These are phyloP conservation scores for Pleoardoris graminearum DNA, from an alignment of 2,329 filamentous ascomycete genomes.

Conservation along the genomic window DNA sequence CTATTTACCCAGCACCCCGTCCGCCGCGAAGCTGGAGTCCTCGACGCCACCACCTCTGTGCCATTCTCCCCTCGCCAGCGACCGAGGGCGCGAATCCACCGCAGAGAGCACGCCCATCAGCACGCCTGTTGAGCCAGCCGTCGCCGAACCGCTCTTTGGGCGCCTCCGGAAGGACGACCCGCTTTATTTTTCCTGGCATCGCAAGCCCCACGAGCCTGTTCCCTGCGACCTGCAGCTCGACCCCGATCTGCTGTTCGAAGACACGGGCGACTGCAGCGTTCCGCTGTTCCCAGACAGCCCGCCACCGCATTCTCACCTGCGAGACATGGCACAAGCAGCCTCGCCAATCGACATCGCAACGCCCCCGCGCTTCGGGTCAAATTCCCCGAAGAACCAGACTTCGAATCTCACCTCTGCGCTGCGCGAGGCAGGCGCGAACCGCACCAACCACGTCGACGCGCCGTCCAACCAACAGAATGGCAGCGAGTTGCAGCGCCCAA, in stretches of 20 bases:
- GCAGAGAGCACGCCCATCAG: conserved; percentile 57
- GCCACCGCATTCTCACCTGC: conserved; percentile 27
- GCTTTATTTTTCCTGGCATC: conserved; percentile 51
- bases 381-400: conserved; percentile 64
- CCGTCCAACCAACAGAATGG: conserved; percentile 50
- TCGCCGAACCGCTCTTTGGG: conserved; percentile 45
- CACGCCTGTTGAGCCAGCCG: conserved; percentile 45
- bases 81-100: conserved; percentile 54
- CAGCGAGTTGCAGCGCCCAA: conserved; percentile 38
- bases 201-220: conserved; percentile 44
- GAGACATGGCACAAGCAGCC: conserved; percentile 57
- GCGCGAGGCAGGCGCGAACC: conserved; percentile 51
- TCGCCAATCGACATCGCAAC: conserved; percentile 64
- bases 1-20: conserved; percentile 5
- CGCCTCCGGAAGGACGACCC: conserved; percentile 50
- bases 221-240: conserved; percentile 31
- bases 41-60: conserved; percentile 55
- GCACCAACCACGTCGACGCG: conserved; percentile 22
- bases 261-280: conserved; percentile 48
- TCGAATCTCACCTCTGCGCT: conserved; percentile 66
- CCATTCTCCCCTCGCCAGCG: conserved; percentile 55
- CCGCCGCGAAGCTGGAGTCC: conserved; percentile 58
- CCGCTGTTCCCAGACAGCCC: conserved; percentile 44
- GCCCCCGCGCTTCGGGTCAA: conserved; percentile 57
- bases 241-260: conserved; percentile 46